Evolutionary conservation across 2,329 filamentous ascomycete species (phyloP).

Genomic region (Plectosphaerella plurivora): DNA sequence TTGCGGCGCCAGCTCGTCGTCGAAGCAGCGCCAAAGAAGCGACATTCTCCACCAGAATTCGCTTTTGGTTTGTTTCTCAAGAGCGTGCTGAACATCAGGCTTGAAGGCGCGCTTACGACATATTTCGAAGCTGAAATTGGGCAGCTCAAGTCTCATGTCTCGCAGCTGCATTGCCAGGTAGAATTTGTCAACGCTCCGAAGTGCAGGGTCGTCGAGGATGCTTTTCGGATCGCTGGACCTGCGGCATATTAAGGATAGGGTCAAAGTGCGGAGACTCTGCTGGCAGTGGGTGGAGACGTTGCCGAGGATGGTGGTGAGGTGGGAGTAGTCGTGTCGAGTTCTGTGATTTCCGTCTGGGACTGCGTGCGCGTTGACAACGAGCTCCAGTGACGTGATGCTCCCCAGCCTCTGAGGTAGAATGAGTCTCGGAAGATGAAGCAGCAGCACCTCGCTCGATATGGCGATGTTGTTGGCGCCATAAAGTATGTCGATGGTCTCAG

Average conservation of each 20-base stretch:
- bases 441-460: slow-evolving; percentile 11
- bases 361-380: slow-evolving; percentile 2
- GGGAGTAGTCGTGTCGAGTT: neutral
- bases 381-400: slow-evolving; percentile 11
- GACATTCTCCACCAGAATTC: neutral
- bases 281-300: neutral
- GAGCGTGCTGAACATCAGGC: no score
- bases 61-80: neutral
- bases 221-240: neutral
- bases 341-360: neutral
- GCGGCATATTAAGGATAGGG: neutral
- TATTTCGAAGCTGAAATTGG: neutral
- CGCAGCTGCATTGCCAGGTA: neutral
- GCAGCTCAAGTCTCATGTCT: neutral
- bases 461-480: slow-evolving; percentile 21
- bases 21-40: neutral
- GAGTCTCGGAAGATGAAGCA: slow-evolving; percentile 12
- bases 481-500: slow-evolving; percentile 19
- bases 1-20: neutral
- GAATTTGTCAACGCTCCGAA: neutral
- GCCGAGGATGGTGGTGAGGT: neutral
- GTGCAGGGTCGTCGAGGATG: neutral
- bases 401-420: slow-evolving; percentile 8
- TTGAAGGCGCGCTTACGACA: neutral
- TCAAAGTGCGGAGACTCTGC: neutral